Percentiles rank a stretch among this genome's conserved stretches.
These are phyloP conservation scores for Alternaria brassicae DNA, from an alignment of 2,329 filamentous ascomycete species.

Conservation along the genomic window DNA sequence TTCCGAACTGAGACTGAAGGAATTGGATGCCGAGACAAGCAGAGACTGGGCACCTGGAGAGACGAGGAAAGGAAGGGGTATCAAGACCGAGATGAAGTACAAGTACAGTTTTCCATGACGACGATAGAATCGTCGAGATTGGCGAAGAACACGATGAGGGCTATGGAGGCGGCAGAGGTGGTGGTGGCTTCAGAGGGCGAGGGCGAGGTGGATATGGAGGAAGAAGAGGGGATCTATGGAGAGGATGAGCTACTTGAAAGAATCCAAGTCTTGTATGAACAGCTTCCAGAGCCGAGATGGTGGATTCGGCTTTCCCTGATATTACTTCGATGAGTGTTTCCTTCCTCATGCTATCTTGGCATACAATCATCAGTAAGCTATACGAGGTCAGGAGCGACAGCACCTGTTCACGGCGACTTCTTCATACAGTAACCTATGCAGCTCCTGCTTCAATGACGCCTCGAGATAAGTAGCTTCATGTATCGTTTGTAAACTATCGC, in stretches of 20 bases:
- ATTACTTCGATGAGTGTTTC: background rate
- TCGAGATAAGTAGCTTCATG: background rate
- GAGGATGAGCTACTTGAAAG: slow-evolving; percentile 2
- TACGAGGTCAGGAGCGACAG: background rate
- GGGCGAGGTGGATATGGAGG: slow-evolving; percentile 8
- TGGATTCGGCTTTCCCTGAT: background rate
- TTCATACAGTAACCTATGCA: background rate
- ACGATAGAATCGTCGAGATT: slow-evolving; percentile 53
- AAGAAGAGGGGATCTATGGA: slow-evolving; percentile 5
- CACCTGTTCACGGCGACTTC: background rate
- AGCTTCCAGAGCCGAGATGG: background rate
- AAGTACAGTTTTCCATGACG: slow-evolving; percentile 56
- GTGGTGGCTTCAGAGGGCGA: slow-evolving; percentile 10
- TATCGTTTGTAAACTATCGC: background rate
- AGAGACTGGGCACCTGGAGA: slow-evolving; percentile 51
- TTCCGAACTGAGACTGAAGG: slow-evolving; percentile 69
- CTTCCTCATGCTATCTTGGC: background rate
- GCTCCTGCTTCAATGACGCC: background rate
- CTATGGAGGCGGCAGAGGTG: slow-evolving; percentile 5
- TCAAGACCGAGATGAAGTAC: slow-evolving; percentile 43
- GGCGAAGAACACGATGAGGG: slow-evolving; percentile 40
- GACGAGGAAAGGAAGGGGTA: slow-evolving; percentile 39
- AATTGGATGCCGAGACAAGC: slow-evolving; percentile 58
- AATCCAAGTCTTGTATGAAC: background rate
- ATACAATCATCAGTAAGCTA: background rate